These are phyloP conservation scores for Astragalus glycyphyllos DNA, from an alignment of 306 rosid species.

Conservation along the genomic window DNA sequence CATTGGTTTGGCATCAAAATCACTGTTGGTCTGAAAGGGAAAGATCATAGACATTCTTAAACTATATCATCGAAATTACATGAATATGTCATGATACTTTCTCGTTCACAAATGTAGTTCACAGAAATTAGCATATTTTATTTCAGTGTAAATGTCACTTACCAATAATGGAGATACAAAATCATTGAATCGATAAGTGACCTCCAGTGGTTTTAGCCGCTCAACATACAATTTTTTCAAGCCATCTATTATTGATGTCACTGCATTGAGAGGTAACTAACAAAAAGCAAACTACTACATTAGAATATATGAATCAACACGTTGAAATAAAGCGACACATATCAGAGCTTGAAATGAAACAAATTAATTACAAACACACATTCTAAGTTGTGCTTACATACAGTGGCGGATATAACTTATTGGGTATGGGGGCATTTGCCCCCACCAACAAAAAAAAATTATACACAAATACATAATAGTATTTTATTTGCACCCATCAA, in stretches of 20 bases:
- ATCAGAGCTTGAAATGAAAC: conserved; percentile 33
- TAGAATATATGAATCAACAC: conserved; percentile 19
- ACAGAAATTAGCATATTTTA: conserved; percentile 35
- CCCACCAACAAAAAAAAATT: no score
- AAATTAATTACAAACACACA: conserved; percentile 6
- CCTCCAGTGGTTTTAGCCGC: conserved; percentile 88
- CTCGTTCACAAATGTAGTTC: not conserved
- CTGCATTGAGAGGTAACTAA: conserved; percentile 70
- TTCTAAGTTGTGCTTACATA: not conserved
- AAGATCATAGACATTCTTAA: conserved; percentile 31
- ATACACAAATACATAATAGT: no score
- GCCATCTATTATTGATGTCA: conserved; percentile 90
- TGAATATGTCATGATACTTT: conserved; percentile 21
- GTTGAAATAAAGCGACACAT: conserved; percentile 11
- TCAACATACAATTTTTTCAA: conserved; percentile 81
- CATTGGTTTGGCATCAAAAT: conserved; percentile 98
- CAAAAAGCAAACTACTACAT: conserved; percentile 30
- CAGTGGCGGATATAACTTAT: no score
- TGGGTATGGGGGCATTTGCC: no score
- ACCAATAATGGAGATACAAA: conserved; percentile 82
- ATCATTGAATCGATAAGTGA: conserved; percentile 83
- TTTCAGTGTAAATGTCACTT: conserved; percentile 40
- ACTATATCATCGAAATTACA: conserved; percentile 28
- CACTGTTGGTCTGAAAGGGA: conserved; percentile 69
- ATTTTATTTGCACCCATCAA: no score